Evolutionary conservation across 768 basidiomycete genomes (phyloP).

Genomic region (Rhizopogon sp.): DNA sequence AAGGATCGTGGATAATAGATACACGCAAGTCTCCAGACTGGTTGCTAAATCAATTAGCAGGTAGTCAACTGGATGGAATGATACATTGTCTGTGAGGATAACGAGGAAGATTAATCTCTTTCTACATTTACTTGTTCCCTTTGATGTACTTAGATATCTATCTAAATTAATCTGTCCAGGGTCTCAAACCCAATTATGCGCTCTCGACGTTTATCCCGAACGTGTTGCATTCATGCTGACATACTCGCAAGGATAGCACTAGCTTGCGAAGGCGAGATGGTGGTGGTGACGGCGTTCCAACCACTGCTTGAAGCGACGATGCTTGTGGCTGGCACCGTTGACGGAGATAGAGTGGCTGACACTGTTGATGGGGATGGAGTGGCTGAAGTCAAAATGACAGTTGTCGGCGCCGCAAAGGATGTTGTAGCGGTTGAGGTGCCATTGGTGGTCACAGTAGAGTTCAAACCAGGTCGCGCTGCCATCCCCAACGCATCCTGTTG

Average conservation of each 20-base stretch:
- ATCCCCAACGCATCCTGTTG: conserved; percentile 45
- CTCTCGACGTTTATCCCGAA: background rate
- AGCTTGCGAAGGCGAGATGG: conserved; percentile 20
- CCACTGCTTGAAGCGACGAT: background rate
- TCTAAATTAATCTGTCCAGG: background rate
- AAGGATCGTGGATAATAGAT: conserved; percentile 21
- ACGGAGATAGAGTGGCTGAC: background rate
- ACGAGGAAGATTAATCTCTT: conserved; percentile 40
- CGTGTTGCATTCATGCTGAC: conserved; percentile 10
- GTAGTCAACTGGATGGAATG: conserved; percentile 35
- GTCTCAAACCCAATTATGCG: background rate
- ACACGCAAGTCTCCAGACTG: conserved; percentile 28
- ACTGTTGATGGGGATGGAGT: conserved; percentile 22
- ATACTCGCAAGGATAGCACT: conserved; percentile 26
- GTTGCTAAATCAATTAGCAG: conserved; percentile 45
- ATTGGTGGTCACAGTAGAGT: background rate
- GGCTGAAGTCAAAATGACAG: background rate
- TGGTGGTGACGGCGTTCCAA: conserved; percentile 10
- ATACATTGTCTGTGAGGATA: conserved; percentile 47
- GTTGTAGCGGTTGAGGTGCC: background rate
- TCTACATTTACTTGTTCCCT: background rate
- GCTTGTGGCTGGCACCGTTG: too few species aligned
- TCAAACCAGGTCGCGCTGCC: conserved; percentile 33
- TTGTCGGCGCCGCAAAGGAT: conserved; percentile 3
- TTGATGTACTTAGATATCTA: background rate